These are phyloP conservation scores for Lachancea sp. DNA, from an alignment of 805 yeast species.

Conservation along the genomic window DNA sequence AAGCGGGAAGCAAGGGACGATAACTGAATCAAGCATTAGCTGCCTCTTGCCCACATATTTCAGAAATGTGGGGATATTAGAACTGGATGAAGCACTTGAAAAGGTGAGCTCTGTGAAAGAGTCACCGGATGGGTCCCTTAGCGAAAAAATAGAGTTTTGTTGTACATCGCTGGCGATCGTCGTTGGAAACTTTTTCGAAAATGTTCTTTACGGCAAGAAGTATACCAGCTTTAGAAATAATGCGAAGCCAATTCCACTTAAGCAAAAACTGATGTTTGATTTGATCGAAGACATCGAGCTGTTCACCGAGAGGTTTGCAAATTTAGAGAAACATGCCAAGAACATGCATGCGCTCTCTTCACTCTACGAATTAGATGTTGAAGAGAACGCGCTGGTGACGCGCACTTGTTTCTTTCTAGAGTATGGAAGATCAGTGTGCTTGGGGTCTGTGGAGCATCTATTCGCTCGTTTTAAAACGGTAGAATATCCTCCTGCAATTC, in stretches of 20 bases:
- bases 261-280: slow-evolving; percentile 16
- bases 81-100: slow-evolving; percentile 7
- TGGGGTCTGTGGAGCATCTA: slow-evolving; percentile 9
- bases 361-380: slow-evolving; percentile 9
- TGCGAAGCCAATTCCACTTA: slow-evolving; percentile 19
- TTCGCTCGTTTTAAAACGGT: slow-evolving; percentile 8
- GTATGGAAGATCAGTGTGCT: slow-evolving; percentile 4
- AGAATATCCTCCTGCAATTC: slow-evolving; percentile 1
- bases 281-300: slow-evolving; percentile 15
- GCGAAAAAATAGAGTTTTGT: slow-evolving; percentile 1
- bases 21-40: slow-evolving; percentile 20
- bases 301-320: slow-evolving; percentile 15
- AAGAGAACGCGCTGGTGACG: not conserved
- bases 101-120: slow-evolving; percentile 1
- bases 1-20: slow-evolving; percentile 20
- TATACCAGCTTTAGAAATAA: slow-evolving; percentile 26
- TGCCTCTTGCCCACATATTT: slow-evolving; percentile 25
- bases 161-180: slow-evolving; percentile 2
- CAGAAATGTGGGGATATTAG: slow-evolving; percentile 16
- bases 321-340: slow-evolving; percentile 20
- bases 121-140: not conserved
- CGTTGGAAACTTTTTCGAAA: slow-evolving; percentile 14
- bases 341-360: slow-evolving; percentile 18
- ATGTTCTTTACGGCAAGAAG: slow-evolving; percentile 22
- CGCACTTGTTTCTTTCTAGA: slow-evolving; percentile 3